phyloP scores from a whole-genome alignment of 495 filamentous ascomycete genomes.

The Bathelium albidoporum region DNA sequence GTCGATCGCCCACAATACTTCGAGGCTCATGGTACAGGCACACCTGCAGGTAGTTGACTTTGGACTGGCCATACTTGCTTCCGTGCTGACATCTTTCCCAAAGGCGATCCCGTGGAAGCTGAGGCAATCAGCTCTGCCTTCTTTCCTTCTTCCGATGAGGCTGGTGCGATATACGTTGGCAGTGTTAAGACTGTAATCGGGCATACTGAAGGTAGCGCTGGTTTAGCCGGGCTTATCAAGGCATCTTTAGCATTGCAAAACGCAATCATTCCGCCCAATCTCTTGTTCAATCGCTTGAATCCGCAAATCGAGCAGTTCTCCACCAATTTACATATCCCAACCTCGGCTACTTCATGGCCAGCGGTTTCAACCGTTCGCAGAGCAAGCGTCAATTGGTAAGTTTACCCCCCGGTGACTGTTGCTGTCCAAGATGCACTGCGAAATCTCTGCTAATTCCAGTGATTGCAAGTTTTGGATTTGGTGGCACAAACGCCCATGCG shows the following conservation, averaged over 20 bases:
- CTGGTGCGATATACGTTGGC: background rate
- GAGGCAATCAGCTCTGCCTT: constrained; percentile 25
- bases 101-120: constrained; percentile 5
- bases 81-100: no score
- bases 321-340: background rate
- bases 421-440: constrained; percentile 15
- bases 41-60: constrained; percentile 3
- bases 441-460: constrained; percentile 8
- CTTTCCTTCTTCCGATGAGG: constrained; percentile 11
- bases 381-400: constrained; percentile 7
- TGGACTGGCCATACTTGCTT: no score
- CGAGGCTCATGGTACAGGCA: constrained; percentile 8
- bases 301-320: background rate
- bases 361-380: background rate
- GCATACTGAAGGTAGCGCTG: constrained; percentile 8
- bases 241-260: constrained; percentile 3
- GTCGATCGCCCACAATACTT: constrained; percentile 10
- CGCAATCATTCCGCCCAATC: constrained; percentile 1
- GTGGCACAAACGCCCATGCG: constrained; percentile 11
- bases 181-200: constrained; percentile 5
- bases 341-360: background rate
- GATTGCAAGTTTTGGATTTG: constrained; percentile 26
- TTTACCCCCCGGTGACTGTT: no score
- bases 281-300: constrained; percentile 9
- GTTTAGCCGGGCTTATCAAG: constrained; percentile 11